Percentiles rank a stretch among this genome's conserved stretches.
Conservation (phyloP, 1,139 yeast species). For the Yamadazyma aaseri region DNA sequence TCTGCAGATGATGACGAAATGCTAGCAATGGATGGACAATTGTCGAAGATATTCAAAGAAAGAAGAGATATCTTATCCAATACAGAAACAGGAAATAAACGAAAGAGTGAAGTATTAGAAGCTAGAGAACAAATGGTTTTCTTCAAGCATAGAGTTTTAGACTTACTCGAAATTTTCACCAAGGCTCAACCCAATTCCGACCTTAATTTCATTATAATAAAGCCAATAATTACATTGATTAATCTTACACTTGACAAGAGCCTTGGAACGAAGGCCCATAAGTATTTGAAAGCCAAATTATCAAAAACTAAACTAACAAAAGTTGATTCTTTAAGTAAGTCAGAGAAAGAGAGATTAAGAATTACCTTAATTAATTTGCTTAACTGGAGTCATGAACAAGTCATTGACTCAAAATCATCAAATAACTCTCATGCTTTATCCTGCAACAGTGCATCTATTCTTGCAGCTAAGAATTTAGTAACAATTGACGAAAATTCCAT, state of each 20-base stretch:
- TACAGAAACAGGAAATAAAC: conserved; percentile 56
- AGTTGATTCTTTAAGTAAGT: conserved; percentile 3
- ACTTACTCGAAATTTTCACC: conserved; percentile 65
- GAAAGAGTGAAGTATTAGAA: conserved; percentile 67
- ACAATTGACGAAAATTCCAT: conserved; percentile 29
- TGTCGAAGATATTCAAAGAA: conserved; percentile 81
- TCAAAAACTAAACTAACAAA: conserved; percentile 46
- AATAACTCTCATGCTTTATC: conserved; percentile 53
- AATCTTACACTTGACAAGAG: conserved; percentile 66
- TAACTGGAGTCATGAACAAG: conserved; percentile 38
- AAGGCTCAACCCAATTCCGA: conserved; percentile 46
- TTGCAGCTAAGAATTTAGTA: conserved; percentile 57
- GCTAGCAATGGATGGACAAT: conserved; percentile 90
- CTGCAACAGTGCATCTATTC: conserved; percentile 62
- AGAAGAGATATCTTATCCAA: conserved; percentile 60
- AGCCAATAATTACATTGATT: conserved; percentile 62
- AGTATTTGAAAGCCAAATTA: conserved; percentile 62
- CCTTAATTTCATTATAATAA: conserved; percentile 44
- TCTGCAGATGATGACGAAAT: conserved; percentile 96
- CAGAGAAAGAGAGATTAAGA: conserved; percentile 20
- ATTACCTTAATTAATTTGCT: conserved; percentile 26
- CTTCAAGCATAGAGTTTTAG: conserved; percentile 77
- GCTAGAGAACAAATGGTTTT: conserved; percentile 80
- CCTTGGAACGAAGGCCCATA: conserved; percentile 74
- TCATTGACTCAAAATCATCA: conserved; percentile 40